These are phyloP conservation scores for Garcia nutans DNA, from an alignment of 345 rosid genomes.

Conservation along the genomic window DNA sequence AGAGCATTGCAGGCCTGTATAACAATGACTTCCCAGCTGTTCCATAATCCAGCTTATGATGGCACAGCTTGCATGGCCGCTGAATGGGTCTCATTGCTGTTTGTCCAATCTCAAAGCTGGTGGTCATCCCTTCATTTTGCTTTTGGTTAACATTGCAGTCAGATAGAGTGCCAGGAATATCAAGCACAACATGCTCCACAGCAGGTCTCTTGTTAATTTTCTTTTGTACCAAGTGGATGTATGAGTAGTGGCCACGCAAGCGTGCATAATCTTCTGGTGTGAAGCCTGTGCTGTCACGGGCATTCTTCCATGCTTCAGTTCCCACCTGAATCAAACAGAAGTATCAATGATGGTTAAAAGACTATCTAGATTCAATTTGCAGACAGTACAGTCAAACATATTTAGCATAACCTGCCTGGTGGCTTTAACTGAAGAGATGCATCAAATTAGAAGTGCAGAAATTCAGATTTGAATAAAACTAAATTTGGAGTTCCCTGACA, in stretches of 20 bases:
- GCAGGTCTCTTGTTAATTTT: conserved; percentile 57
- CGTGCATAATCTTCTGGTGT: conserved; percentile 98
- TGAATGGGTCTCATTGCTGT: conserved; percentile 22
- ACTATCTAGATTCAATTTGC: neutral
- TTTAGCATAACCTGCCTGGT: neutral
- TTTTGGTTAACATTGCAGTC: conserved; percentile 36
- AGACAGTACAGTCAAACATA: neutral
- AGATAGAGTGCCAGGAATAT: conserved; percentile 42
- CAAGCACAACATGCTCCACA: conserved; percentile 58
- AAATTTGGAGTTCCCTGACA: neutral
- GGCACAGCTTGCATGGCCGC: conserved; percentile 66
- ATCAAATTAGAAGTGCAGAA: neutral
- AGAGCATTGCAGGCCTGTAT: conserved; percentile 95
- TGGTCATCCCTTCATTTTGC: conserved; percentile 34
- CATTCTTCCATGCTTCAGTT: conserved; percentile 82
- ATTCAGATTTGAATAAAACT: conserved; percentile 7
- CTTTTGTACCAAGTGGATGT: conserved; percentile 88
- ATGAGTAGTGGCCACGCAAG: conserved; percentile 90
- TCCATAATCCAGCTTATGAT: conserved; percentile 54
- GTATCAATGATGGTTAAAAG: neutral
- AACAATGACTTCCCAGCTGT: conserved; percentile 50
- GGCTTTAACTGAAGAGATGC: neutral
- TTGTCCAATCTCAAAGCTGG: conserved; percentile 61
- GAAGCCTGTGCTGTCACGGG: conserved; percentile 81
- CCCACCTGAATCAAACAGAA: conserved; percentile 61